Evolutionary conservation across 148 eudicot species (phyloP).

Genomic region (Gaultheria prostrata): DNA sequence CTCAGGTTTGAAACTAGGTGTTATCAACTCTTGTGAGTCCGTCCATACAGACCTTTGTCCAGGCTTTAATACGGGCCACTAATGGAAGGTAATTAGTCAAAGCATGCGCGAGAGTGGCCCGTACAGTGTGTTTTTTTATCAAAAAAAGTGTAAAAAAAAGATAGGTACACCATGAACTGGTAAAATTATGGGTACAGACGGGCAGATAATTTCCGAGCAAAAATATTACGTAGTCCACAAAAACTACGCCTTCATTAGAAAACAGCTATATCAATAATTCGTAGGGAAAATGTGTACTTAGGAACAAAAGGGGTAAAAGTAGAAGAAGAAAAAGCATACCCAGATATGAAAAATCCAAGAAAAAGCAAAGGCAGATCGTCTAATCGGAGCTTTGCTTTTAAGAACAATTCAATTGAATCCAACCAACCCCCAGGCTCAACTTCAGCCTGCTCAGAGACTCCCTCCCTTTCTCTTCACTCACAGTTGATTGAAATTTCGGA

Average conservation of each 20-base stretch:
- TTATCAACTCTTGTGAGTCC: too few species aligned
- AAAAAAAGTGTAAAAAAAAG: too few species aligned
- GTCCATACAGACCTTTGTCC: too few species aligned
- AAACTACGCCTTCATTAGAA: background rate
- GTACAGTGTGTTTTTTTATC: too few species aligned
- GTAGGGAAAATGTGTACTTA: background rate
- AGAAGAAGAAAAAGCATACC: background rate
- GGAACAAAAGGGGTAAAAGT: background rate
- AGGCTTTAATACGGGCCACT: too few species aligned
- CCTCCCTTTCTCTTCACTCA: background rate
- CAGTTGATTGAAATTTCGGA: background rate
- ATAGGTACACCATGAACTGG: background rate
- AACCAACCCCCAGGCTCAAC: background rate
- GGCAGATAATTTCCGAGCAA: too few species aligned
- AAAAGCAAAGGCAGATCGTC: background rate
- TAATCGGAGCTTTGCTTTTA: background rate
- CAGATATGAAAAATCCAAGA: background rate
- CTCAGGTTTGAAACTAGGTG: too few species aligned
- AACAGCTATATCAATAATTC: background rate
- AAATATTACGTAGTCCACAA: background rate
- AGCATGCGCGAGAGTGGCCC: too few species aligned
- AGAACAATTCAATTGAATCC: background rate
- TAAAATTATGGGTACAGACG: too few species aligned
- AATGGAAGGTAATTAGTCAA: too few species aligned
- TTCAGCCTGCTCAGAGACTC: background rate